phyloP scores from a whole-genome alignment of 371 early-diverging fungal species.

The Lichtheimia hyalospora region DNA sequence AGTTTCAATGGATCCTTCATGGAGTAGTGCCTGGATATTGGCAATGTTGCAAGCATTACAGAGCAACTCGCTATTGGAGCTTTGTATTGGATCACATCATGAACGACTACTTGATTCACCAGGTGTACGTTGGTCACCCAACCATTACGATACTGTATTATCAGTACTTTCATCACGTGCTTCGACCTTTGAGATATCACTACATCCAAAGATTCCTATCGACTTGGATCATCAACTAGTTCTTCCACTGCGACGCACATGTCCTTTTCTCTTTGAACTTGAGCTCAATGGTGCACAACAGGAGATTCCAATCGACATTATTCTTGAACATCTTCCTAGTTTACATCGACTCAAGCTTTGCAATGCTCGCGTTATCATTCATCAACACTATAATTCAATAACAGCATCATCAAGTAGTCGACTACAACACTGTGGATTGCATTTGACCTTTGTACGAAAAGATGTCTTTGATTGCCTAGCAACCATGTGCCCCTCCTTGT shows the following conservation, averaged over 20 bases:
- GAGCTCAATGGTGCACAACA: constrained; percentile 4
- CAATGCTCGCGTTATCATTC: not conserved
- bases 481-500: not conserved
- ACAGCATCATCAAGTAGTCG: not conserved
- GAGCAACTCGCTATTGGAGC: not conserved
- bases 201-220: not conserved
- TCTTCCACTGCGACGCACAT: not conserved
- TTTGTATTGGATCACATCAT: not conserved
- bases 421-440: constrained; percentile 1
- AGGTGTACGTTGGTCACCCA: not conserved
- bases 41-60: not conserved
- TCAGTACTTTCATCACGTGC: not conserved
- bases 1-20: not conserved
- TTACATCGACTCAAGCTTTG: not conserved
- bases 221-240: not conserved
- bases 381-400: not conserved
- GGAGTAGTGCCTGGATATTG: not conserved
- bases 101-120: not conserved
- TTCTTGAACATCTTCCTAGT: not conserved
- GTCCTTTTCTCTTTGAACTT: not conserved
- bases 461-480: constrained; percentile 1
- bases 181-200: not conserved
- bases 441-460: not conserved
- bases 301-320: not conserved
- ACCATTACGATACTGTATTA: not conserved